These are phyloP conservation scores for Plasmopara viticola DNA, from an alignment of 352 stramenopile genomes.

Conservation along the genomic window DNA sequence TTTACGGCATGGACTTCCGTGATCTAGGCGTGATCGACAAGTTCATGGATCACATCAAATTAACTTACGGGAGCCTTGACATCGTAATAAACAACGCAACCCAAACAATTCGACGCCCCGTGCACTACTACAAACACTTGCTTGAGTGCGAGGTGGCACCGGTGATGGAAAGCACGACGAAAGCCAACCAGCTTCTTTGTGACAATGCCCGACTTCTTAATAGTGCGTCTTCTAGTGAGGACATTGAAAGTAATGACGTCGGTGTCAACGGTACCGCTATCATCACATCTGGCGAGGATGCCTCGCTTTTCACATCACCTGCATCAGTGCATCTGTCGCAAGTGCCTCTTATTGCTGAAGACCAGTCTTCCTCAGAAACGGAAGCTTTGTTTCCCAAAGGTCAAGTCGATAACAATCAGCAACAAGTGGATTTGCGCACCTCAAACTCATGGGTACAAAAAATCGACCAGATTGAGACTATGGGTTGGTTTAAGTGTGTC, in stretches of 20 bases:
- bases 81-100: conserved; percentile 96
- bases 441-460: conserved; percentile 90
- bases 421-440: conserved; percentile 90
- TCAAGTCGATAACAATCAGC: conserved; percentile 88
- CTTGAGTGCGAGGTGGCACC: conserved; percentile 70
- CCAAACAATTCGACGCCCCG: conserved; percentile 92
- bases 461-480: conserved; percentile 68
- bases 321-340: conserved; percentile 88
- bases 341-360: conserved; percentile 82
- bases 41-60: conserved; percentile 87
- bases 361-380: conserved; percentile 58
- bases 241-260: conserved; percentile 6
- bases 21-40: conserved; percentile 90
- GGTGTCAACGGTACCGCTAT: conserved; percentile 21
- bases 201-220: conserved; percentile 44
- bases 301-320: conserved; percentile 18
- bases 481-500: conserved; percentile 30
- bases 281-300: conserved; percentile 16
- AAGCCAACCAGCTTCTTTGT: conserved; percentile 40
- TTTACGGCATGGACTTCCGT: conserved; percentile 93
- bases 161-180: conserved; percentile 38
- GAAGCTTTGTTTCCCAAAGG: conserved; percentile 52
- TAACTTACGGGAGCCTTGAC: conserved; percentile 73
- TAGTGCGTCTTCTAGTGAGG: conserved; percentile 2
- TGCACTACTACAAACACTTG: conserved; percentile 88